phyloP scores from a whole-genome alignment of 2,329 filamentous ascomycete species.

The Verticillium isaacii region DNA sequence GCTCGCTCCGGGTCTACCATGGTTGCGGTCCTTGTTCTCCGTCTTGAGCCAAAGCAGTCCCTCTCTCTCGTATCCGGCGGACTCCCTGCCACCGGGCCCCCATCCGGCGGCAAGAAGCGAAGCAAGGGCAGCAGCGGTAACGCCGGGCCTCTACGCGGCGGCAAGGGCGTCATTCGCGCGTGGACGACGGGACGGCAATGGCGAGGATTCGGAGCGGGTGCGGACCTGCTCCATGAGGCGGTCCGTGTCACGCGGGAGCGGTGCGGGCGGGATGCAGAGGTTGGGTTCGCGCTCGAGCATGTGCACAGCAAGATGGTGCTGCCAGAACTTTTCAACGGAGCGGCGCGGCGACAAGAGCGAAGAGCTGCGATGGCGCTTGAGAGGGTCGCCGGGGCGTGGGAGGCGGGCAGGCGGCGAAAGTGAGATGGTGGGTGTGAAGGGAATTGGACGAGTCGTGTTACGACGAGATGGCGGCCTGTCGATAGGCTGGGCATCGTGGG shows the following conservation, averaged over 20 bases:
- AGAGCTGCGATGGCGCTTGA: constrained; percentile 51
- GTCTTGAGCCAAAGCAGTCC: constrained; percentile 45
- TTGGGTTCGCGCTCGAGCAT: constrained; percentile 73
- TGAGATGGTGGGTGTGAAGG: constrained; percentile 20
- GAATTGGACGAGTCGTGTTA: background rate
- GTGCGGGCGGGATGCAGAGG: constrained; percentile 61
- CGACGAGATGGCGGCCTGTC: too few species aligned
- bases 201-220: constrained; percentile 67
- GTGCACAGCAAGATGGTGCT: constrained; percentile 66
- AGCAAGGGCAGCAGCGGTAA: constrained; percentile 32
- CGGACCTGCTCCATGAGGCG: constrained; percentile 67
- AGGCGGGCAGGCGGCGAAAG: constrained; percentile 41
- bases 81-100: constrained; percentile 15
- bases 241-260: constrained; percentile 62
- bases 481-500: background rate
- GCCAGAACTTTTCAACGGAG: constrained; percentile 56
- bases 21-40: constrained; percentile 66
- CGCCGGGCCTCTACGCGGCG: constrained; percentile 46
- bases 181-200: constrained; percentile 75
- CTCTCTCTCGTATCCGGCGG: constrained; percentile 1
- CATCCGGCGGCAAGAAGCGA: constrained; percentile 18
- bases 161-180: constrained; percentile 68
- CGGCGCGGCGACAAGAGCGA: constrained; percentile 55
- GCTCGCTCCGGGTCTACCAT: constrained; percentile 64
- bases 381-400: constrained; percentile 43